Conservation (phyloP, 1,284 basidiomycete genomes). For the Coriolopsis trogii region DNA sequence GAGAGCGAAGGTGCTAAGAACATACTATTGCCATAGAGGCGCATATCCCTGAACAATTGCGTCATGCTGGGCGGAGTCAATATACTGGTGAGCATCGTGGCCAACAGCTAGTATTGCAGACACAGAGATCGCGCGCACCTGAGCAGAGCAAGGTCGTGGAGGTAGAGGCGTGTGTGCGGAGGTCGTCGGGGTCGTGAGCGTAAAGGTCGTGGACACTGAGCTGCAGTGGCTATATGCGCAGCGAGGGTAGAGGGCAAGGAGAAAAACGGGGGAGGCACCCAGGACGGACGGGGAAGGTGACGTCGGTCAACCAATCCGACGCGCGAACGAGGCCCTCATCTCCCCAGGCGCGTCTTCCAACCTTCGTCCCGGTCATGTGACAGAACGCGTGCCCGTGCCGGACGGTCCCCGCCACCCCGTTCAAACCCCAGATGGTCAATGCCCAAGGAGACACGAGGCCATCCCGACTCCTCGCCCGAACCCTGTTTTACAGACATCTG, state of each 20-base stretch:
- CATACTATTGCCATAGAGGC: constrained; percentile 34
- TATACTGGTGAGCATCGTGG: not conserved
- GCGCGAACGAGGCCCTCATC: not conserved
- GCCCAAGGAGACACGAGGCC: constrained; percentile 2
- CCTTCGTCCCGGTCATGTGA: constrained; percentile 4
- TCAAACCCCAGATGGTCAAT: no score
- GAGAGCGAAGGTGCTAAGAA: constrained; percentile 3
- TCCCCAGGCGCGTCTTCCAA: not conserved
- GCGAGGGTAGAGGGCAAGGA: constrained; percentile 10
- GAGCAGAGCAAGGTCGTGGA: not conserved
- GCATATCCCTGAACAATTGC: constrained; percentile 37
- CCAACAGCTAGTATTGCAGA: not conserved
- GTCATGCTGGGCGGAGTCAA: constrained; percentile 29
- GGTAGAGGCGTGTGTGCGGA: not conserved
- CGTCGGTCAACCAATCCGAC: constrained; percentile 1
- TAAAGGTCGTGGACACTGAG: constrained; percentile 8
- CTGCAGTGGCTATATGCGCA: not conserved
- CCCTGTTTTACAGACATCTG: not conserved
- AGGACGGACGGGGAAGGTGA: constrained; percentile 5
- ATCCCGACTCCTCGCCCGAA: not conserved
- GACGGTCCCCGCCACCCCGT: not conserved
- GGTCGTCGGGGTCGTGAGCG: constrained; percentile 11
- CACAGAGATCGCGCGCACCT: constrained; percentile 8
- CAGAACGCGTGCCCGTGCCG: constrained; percentile 1
- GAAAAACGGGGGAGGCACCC: not conserved